Percentiles rank a stretch among this genome's conserved stretches.
Conservation (phyloP, 306 rosid species). For the Cicer cuneatum region DNA sequence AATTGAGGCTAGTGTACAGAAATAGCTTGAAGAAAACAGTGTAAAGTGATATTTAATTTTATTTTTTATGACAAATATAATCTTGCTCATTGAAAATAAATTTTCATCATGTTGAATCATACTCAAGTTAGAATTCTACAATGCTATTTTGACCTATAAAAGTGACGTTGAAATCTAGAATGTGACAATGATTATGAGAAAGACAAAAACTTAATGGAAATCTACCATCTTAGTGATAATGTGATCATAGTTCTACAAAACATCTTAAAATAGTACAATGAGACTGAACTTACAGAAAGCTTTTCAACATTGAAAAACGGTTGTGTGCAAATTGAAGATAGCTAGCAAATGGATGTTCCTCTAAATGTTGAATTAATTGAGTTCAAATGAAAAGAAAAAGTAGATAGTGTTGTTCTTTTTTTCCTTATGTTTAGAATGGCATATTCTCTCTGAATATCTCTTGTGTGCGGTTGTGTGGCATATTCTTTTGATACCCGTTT, state of each 20-base stretch:
- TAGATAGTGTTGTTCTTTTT: not conserved
- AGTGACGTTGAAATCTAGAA: not conserved
- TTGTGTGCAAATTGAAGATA: not conserved
- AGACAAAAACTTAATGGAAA: not conserved
- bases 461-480: not conserved
- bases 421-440: not conserved
- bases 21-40: conserved; percentile 23
- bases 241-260: not conserved
- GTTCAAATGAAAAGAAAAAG: not conserved
- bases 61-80: too few relatives aligned
- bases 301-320: conserved; percentile 30
- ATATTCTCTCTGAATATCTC: not conserved
- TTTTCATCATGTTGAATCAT: not conserved
- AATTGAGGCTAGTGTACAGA: conserved; percentile 34
- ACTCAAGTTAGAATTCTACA: not conserved
- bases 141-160: not conserved
- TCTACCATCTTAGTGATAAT: not conserved
- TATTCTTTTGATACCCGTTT: conserved; percentile 10
- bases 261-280: conserved; percentile 14
- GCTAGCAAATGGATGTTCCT: not conserved
- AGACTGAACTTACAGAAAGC: conserved; percentile 27
- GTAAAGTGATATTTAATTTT: too few relatives aligned
- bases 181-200: not conserved
- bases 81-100: not conserved
- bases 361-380: not conserved